A percentile compares a stretch with the other conserved stretches of the same genome.
These are phyloP conservation scores for Phylloporus sp. DNA, from an alignment of 768 basidiomycete species.

Conservation along the genomic window DNA sequence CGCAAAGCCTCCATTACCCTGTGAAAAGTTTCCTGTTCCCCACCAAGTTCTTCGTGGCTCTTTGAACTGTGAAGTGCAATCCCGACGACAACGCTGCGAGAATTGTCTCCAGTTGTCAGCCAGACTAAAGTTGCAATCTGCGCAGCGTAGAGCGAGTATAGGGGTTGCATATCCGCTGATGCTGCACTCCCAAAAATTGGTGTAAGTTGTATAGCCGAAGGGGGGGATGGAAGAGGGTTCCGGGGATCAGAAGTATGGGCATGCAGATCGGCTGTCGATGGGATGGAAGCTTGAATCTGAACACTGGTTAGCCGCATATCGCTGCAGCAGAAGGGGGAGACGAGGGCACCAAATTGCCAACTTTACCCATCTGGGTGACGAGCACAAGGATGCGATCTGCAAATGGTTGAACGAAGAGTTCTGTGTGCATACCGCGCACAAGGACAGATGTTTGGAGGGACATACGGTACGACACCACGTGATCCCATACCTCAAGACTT, in stretches of 20 bases:
- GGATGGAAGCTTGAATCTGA: slow-evolving; percentile 79
- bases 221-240: slow-evolving; percentile 49
- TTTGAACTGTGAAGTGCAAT: slow-evolving; percentile 53
- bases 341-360: slow-evolving; percentile 69
- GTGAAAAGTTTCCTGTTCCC: slow-evolving; percentile 44
- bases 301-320: slow-evolving; percentile 5
- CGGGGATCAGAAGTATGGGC: slow-evolving; percentile 33
- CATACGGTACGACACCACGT: too few relatives aligned
- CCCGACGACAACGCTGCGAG: slow-evolving; percentile 67
- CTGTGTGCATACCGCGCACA: slow-evolving; percentile 57
- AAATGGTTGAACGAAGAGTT: slow-evolving; percentile 74
- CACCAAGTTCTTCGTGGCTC: slow-evolving; percentile 25
- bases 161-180: slow-evolving; percentile 59
- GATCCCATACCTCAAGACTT: background rate
- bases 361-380: slow-evolving; percentile 86
- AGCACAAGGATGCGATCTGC: slow-evolving; percentile 81
- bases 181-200: slow-evolving; percentile 73
- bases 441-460: slow-evolving; percentile 44
- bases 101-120: slow-evolving; percentile 43
- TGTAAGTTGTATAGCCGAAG: slow-evolving; percentile 69
- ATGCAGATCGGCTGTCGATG: slow-evolving; percentile 53
- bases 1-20: slow-evolving; percentile 47
- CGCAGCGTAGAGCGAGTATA: slow-evolving; percentile 78
- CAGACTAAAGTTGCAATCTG: slow-evolving; percentile 86
- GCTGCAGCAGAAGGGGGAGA: background rate